Evolutionary conservation across 2,329 filamentous ascomycete genomes (phyloP), one percentile per base, ranked within the genome.

Genomic region (Calonectria hongkongensis): DNA sequence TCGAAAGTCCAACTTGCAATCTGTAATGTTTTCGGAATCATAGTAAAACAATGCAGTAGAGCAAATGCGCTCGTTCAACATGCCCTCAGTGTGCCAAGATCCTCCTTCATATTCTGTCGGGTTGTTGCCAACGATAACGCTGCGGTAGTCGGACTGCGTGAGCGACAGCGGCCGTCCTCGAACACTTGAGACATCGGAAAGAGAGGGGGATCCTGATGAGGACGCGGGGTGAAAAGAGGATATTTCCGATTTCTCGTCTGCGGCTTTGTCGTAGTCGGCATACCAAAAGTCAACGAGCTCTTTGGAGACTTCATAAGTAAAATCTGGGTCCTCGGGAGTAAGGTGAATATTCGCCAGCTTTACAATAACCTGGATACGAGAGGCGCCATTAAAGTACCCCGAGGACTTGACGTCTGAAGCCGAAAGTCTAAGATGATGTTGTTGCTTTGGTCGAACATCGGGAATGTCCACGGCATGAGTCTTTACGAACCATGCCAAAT

Each of bases 21-120:
- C 84, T 0, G 88, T 88, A 63, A 93, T 88, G 79, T 94, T 94
- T 0, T 91, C 87, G 50, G 80, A 83, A 73, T 92, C 89, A 75
- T 90, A 90, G 80, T 92, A 92, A 81, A 91, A 92, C 18, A 94
- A 83, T 0, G 91, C 89, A 0, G 91, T 91, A 0, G 91, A 90
- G 73, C 87, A 88, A 43, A 94, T 92, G 74, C 89, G 89, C 80
- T 94, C 92, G 75, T 94, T 93, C 5, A 86, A 75, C 74, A 84
- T 83, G n/a, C 89, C 89, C 74, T 91, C 90, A 3, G 89, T 78
- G 74, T 91, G 89, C 87, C 89, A 92, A 1, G 82, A 83, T 0
- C 89, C 89, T 16, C 88, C 88, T 0, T 82, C 80, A 75, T 91
- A 93, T 0, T 62, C 58, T 4, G 36, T 13, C 10, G 58, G 36